A percentile compares a stretch with the other conserved stretches of the same genome.
Conservation (phyloP, 176 grass and related monocot genomes). For the Alloteropsis semialata region DNA sequence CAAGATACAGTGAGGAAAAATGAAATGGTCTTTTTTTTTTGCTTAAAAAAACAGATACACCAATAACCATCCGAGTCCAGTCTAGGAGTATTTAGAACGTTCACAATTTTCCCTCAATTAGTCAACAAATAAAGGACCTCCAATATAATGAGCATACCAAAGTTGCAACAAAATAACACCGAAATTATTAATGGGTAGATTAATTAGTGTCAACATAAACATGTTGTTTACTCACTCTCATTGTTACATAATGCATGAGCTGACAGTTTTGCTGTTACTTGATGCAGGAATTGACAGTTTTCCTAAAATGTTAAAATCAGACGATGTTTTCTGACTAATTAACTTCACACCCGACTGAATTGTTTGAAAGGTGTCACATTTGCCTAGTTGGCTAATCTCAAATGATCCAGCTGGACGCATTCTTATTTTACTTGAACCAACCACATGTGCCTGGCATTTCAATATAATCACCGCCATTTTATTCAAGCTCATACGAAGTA, state of each 20-base stretch:
- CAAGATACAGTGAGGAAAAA: too few relatives aligned
- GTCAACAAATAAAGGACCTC: not conserved
- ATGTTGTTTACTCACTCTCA: not conserved
- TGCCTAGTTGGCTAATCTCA: not conserved
- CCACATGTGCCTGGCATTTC: not conserved
- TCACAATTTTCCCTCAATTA: not conserved
- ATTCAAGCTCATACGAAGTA: too few relatives aligned
- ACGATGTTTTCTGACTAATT: not conserved
- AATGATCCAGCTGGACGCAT: not conserved
- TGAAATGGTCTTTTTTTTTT: too few relatives aligned
- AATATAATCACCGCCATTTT: not conserved
- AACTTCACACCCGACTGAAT: not conserved
- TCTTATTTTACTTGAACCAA: not conserved
- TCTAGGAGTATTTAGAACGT: too few relatives aligned
- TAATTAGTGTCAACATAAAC: not conserved
- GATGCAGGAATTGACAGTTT: not conserved
- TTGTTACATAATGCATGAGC: not conserved
- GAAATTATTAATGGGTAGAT: not conserved
- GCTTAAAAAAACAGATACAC: too few relatives aligned
- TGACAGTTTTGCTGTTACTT: not conserved
- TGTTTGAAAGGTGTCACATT: not conserved
- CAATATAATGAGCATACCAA: not conserved
- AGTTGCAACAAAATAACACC: not conserved
- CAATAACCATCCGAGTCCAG: too few relatives aligned
- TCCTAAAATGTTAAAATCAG: too few relatives aligned